A percentile compares a stretch with the other conserved stretches of the same genome.
Conservation (phyloP, 2,329 filamentous ascomycete species). For the Bipolaris zeicola region DNA sequence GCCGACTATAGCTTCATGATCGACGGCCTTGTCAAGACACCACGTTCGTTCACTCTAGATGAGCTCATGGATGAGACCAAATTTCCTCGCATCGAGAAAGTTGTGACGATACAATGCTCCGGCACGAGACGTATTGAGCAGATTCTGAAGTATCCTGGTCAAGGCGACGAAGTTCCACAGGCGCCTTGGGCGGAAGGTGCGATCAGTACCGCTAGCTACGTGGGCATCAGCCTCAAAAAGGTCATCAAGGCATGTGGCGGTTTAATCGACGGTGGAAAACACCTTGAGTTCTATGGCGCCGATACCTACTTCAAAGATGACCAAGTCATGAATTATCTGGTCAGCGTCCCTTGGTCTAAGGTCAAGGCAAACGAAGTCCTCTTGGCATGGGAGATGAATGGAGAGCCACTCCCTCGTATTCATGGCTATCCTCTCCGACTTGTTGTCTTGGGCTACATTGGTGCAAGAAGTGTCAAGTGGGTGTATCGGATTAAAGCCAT, state of each 20-base stretch:
- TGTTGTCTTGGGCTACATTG: slow-evolving; percentile 70
- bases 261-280: slow-evolving; percentile 59
- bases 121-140: slow-evolving; percentile 73
- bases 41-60: slow-evolving; percentile 61
- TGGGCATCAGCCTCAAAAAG: slow-evolving; percentile 69
- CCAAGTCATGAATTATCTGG: slow-evolving; percentile 69
- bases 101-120: slow-evolving; percentile 69
- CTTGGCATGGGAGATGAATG: slow-evolving; percentile 75
- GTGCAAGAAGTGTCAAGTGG: slow-evolving; percentile 68
- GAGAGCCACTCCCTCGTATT: slow-evolving; percentile 65
- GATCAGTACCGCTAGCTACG: slow-evolving; percentile 68
- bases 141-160: slow-evolving; percentile 67
- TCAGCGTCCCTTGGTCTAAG: slow-evolving; percentile 70
- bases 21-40: slow-evolving; percentile 66
- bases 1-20: slow-evolving; percentile 61
- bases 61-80: slow-evolving; percentile 65
- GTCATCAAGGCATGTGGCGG: slow-evolving; percentile 70
- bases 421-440: slow-evolving; percentile 69
- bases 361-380: slow-evolving; percentile 70
- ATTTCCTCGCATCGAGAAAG: slow-evolving; percentile 65
- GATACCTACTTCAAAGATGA: slow-evolving; percentile 76
- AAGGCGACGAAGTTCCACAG: slow-evolving; percentile 65
- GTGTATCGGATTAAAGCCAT: slow-evolving; percentile 68
- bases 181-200: slow-evolving; percentile 60
- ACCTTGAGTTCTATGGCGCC: slow-evolving; percentile 71